phyloP scores from a whole-genome alignment of 345 rosid genomes.

The Rhizophora mangle region DNA sequence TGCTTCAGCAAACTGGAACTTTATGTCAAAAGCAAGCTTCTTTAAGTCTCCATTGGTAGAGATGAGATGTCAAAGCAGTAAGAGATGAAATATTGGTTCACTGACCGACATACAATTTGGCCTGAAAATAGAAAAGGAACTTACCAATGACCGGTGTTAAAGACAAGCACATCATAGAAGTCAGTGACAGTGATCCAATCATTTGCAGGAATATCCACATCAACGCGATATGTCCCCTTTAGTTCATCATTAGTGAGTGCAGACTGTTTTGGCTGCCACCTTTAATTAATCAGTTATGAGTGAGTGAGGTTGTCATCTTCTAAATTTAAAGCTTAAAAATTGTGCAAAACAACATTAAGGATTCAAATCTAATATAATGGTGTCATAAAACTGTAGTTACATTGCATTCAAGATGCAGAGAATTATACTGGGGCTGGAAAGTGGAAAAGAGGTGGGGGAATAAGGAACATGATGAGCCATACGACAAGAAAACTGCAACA shows the following conservation, averaged over 20 bases:
- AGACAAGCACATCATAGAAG: conserved; percentile 79
- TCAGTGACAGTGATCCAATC: conserved; percentile 67
- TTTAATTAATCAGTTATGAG: conserved; percentile 54
- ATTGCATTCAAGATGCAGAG: neutral
- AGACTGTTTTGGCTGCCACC: conserved; percentile 73
- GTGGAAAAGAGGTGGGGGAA: too few relatives aligned
- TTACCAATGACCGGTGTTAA: conserved; percentile 97
- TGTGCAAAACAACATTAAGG: neutral
- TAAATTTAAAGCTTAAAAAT: neutral
- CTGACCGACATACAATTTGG: neutral
- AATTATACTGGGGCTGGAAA: too few relatives aligned
- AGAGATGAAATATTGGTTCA: neutral
- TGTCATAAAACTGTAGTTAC: neutral
- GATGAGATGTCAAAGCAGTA: neutral
- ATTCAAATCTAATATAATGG: neutral
- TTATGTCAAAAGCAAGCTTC: too few relatives aligned
- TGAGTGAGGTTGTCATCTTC: conserved; percentile 32
- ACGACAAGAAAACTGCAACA: too few relatives aligned
- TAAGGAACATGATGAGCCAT: too few relatives aligned
- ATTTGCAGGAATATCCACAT: conserved; percentile 83
- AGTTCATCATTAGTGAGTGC: conserved; percentile 30
- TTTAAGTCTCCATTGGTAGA: neutral
- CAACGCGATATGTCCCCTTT: conserved; percentile 65
- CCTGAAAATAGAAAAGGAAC: conserved; percentile 4
- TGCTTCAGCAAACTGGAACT: too few relatives aligned